Evolutionary conservation across 192 early-diverging fungal genomes (phyloP), one percentile per base, ranked within the genome.

Genomic region (Entomortierella chlamydospora): DNA sequence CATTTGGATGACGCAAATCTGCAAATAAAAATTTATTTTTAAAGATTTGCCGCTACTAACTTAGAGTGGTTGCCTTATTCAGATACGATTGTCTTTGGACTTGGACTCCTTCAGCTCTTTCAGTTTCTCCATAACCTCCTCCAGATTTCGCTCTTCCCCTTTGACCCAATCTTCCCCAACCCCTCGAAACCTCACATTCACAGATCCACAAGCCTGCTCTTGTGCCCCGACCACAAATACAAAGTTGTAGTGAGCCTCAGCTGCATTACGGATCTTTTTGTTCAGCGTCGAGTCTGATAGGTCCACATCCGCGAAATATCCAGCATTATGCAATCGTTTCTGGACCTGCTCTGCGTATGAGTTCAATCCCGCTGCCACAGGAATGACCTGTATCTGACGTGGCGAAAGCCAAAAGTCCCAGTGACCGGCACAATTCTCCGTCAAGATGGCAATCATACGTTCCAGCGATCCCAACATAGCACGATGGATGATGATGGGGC

Each of bases 401-500:
- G 98, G 98, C 25, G 93, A 94, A 39, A 99, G 86, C 98, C 98
- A 99, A 88, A 99, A 92, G 25, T 78, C 79, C 95, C 96, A 98
- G 64, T 95, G 96, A 45, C 98, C 98, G 31, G 86, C 97, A 88
- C 93, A 98, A 87, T 95, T 90, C 86, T 99, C 98, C 34, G 91
- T 97, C 65, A 99, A 81, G 74, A 99, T 97, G 30, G 93, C 98
- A 81, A 95, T 91, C 89, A 95, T 90, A 43, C 98, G 92, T 81
- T 99, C 98, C 13, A 99, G 86, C 20, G 93, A 95, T 13, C 98
- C 98, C 34, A 99, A 86, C 65, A 99, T 92, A 6, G 98, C 97
- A 45, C 98, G 96, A 81, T 99, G 98, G 70, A 99, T 99, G 82
- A 99, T 99, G 42, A 99, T 95, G 11, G 98, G 98, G 20, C 95